Percentiles rank a stretch among this genome's conserved stretches.
Conservation (phyloP, 768 basidiomycete species). For the Fomitopsis pulvina region DNA sequence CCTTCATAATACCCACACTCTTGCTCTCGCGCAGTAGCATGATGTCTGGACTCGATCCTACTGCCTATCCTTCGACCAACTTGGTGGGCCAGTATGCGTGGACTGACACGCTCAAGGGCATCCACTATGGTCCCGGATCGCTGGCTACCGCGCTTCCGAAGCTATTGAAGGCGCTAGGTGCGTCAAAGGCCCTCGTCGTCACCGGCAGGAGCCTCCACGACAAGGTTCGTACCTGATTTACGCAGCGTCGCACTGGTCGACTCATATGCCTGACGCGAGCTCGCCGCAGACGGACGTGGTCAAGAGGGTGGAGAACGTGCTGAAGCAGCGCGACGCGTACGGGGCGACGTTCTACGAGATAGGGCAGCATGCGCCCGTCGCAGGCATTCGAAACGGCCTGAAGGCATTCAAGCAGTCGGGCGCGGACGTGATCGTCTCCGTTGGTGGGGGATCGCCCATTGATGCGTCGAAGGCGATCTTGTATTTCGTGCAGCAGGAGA, state of each 20-base stretch:
- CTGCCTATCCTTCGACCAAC: constrained; percentile 8
- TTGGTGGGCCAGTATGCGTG: constrained; percentile 57
- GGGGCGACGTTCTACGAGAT: constrained; percentile 68
- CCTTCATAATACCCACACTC: too few relatives aligned
- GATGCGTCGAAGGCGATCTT: constrained; percentile 73
- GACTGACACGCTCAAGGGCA: constrained; percentile 58
- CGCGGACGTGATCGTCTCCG: constrained; percentile 63
- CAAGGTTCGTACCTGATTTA: constrained; percentile 38
- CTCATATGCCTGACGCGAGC: not conserved
- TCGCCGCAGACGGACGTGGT: constrained; percentile 51
- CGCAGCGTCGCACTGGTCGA: not conserved
- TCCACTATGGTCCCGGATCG: constrained; percentile 71
- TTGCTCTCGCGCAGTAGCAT: not conserved
- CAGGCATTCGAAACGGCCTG: constrained; percentile 54
- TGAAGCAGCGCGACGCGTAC: constrained; percentile 52
- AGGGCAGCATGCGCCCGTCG: constrained; percentile 65
- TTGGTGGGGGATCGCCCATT: constrained; percentile 78
- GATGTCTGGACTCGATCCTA: constrained; percentile 11
- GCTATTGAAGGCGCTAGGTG: constrained; percentile 46
- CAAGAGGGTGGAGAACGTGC: constrained; percentile 44
- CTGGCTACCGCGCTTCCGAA: constrained; percentile 56
- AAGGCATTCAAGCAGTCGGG: constrained; percentile 45
- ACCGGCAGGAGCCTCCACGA: constrained; percentile 64
- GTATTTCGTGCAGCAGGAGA: constrained; percentile 52
- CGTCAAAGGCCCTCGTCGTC: constrained; percentile 60